Evolutionary conservation across 177 flowering plant genomes (phyloP), one percentile per base, ranked within the genome.

Genomic region (Tripterygium wilfordii): DNA sequence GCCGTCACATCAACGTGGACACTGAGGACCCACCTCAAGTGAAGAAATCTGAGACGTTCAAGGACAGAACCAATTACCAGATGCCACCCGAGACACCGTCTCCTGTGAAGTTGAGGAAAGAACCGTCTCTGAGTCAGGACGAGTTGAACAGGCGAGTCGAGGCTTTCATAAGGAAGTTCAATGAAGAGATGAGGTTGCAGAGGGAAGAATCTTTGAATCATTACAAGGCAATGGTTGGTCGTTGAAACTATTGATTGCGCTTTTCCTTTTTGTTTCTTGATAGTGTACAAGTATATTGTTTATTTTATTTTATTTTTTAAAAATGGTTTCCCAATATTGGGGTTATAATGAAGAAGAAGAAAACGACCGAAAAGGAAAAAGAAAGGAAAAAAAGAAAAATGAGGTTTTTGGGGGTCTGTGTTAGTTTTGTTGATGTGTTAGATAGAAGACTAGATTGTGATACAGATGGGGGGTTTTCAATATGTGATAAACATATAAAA

Each of bases 91-190:
- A 48, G n/a, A n/a, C n/a, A n/a, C n/a, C n/a, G n/a, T n/a, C n/a
- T 20, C 22, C 53, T 17, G 41, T 23, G 54, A 56, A 60, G 67
- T 49, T 80, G 36, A 51, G 66, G 40, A 79, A 70, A 42, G 95
- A 83, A 40, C 58, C 67, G 48, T 80, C 88, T 33, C 54, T 67
- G 80, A 67, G 88, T 54, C 81, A 78, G 59, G 96, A 84, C 36
- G 97, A 90, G 72, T 59, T 90, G 94, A 84, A 82, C 43, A 77
- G 80, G 44, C 81, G 85, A 58, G 94, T 76, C 5, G 97, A 90
- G 42, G 88, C 84, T 57, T 90, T 87, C 33, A 90, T 90, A 2
- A 77, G 60, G 45, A 89, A 84, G 65, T 60, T 87, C 53, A 87
- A 84, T 14, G 69, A 84, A 41, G 85, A 87, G 17, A 82, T 90